These are phyloP conservation scores for Colletotrichum graminicola DNA, from an alignment of 2,329 filamentous ascomycete species.

Conservation along the genomic window DNA sequence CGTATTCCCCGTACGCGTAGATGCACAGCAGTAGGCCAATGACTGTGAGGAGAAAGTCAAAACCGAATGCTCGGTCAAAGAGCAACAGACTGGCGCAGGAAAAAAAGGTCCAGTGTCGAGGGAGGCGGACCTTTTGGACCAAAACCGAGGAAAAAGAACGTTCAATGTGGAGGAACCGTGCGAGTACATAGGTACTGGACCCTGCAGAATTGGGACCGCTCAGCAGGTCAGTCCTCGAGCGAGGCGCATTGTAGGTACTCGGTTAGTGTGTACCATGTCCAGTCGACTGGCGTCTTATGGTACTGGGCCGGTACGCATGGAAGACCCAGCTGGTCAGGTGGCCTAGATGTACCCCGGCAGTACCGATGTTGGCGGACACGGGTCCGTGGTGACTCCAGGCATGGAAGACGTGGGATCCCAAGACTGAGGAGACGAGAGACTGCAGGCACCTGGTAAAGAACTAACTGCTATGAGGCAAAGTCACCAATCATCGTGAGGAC, in stretches of 20 bases:
- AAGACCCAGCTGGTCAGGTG: constrained; percentile 35
- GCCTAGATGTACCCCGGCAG: constrained; percentile 21
- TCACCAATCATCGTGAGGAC: not conserved
- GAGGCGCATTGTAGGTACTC: constrained; percentile 20
- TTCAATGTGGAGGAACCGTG: constrained; percentile 19
- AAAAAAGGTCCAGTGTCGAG: not conserved
- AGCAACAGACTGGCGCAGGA: not conserved
- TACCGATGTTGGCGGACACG: constrained; percentile 28
- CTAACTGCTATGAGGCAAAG: not conserved
- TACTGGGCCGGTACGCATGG: constrained; percentile 30
- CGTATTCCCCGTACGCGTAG: constrained; percentile 1
- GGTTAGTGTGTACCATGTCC: constrained; percentile 27
- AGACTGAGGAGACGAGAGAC: not conserved
- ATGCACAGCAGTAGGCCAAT: not conserved
- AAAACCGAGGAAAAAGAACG: not conserved
- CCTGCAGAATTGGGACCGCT: constrained; percentile 41
- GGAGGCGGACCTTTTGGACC: constrained; percentile 8
- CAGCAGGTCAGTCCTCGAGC: constrained; percentile 25
- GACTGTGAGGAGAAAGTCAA: constrained; percentile 15
- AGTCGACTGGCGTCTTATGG: constrained; percentile 1
- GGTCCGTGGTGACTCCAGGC: constrained; percentile 23
- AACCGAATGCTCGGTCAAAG: not conserved
- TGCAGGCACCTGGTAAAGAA: not conserved
- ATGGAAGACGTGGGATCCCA: constrained; percentile 25
- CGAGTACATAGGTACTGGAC: constrained; percentile 25